phyloP scores from a whole-genome alignment of 2,329 filamentous ascomycete genomes.

The Colletotrichum theobromicola region DNA sequence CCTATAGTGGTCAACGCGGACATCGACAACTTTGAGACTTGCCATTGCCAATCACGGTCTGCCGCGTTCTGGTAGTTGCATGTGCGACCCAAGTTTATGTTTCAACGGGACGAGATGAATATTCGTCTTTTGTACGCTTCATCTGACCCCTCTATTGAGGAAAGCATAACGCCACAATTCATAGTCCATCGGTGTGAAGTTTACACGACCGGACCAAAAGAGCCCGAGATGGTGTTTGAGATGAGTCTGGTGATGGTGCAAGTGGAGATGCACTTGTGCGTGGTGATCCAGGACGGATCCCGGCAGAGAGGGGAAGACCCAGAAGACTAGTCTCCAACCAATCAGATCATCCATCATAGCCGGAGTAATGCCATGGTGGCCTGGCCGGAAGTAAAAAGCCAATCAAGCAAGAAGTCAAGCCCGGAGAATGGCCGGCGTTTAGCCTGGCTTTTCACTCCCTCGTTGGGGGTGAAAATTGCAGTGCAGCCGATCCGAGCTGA shows the following conservation, averaged over 20 bases:
- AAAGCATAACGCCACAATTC: neutral
- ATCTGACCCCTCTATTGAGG: neutral
- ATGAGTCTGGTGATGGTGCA: neutral
- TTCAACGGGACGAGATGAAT: neutral
- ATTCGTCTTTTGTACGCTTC: neutral
- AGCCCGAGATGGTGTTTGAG: neutral
- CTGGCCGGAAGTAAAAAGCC: neutral
- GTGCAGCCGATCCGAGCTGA: neutral
- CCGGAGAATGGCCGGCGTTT: neutral
- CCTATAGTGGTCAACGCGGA: conserved; percentile 44
- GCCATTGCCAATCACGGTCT: neutral
- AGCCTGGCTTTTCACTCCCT: neutral
- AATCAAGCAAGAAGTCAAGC: neutral
- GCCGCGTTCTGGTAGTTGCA: neutral
- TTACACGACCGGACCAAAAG: neutral
- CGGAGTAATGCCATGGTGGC: neutral
- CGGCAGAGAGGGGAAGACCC: neutral
- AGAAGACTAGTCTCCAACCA: neutral
- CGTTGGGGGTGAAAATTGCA: neutral
- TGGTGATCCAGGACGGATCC: neutral
- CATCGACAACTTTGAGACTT: neutral
- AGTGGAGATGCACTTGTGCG: neutral
- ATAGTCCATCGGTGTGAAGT: neutral
- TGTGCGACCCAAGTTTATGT: fast-evolving
- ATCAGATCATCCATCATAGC: neutral